A percentile compares a stretch with the other conserved stretches of the same genome.
phyloP scores from a whole-genome alignment of 164 flowering plant species.

The Berberis vulgaris region DNA sequence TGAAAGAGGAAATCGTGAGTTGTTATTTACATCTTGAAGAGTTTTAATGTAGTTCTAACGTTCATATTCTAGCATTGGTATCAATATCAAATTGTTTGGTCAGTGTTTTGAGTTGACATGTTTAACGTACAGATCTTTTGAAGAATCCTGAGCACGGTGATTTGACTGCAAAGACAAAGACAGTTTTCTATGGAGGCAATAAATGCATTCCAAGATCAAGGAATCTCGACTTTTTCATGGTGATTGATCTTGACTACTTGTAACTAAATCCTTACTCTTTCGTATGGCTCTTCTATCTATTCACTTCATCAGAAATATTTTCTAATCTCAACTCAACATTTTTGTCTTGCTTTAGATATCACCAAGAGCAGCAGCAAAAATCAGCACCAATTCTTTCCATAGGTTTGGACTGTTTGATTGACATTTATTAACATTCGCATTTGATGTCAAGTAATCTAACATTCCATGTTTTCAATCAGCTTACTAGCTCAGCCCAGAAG shows the following conservation, averaged over 20 bases:
- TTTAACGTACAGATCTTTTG: conserved; percentile 19
- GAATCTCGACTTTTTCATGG: conserved; percentile 15
- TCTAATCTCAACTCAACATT: conserved; percentile 1
- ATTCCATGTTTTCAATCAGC: conserved; percentile 20
- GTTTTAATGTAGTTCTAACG: not conserved
- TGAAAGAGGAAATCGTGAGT: conserved; percentile 35
- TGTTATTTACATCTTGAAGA: not conserved
- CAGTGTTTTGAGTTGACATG: not conserved
- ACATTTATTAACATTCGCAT: not conserved
- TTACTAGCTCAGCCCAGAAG: conserved; percentile 20
- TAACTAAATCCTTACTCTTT: not conserved
- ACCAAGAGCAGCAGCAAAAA: not conserved
- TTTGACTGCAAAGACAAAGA: conserved; percentile 17
- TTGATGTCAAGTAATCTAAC: not conserved
- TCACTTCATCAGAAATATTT: not conserved
- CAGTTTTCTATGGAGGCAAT: conserved; percentile 8
- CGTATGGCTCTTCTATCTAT: not conserved
- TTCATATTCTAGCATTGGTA: not conserved
- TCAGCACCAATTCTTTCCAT: conserved; percentile 3
- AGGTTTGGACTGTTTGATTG: not conserved
- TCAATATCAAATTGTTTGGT: not conserved
- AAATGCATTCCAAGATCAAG: conserved; percentile 12
- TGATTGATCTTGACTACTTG: conserved; percentile 9
- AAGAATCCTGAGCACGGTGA: conserved; percentile 15
- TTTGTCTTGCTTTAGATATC: not conserved